These are phyloP conservation scores for Kuraishia ogatae DNA, from an alignment of 805 yeast genomes.

Conservation along the genomic window DNA sequence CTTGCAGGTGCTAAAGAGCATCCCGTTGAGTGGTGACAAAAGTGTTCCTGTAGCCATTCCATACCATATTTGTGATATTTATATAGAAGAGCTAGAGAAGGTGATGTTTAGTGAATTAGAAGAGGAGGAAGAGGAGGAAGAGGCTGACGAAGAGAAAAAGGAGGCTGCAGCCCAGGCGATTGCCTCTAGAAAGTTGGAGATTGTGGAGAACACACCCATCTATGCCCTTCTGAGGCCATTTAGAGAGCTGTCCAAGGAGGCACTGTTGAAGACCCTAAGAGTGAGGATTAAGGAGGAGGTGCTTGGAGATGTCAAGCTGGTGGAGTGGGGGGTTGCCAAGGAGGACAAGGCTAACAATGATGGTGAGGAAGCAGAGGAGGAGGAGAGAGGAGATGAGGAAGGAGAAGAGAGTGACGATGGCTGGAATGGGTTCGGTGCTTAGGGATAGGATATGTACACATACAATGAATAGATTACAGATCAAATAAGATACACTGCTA, in stretches of 20 bases:
- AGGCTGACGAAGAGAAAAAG: conserved; percentile 20
- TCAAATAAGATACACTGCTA: no score
- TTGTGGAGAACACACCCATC: conserved; percentile 43
- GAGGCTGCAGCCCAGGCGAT: neutral
- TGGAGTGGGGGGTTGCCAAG: conserved; percentile 49
- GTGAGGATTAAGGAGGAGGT: conserved; percentile 59
- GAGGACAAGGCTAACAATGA: conserved; percentile 3
- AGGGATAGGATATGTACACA: neutral
- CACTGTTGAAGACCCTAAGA: conserved; percentile 54
- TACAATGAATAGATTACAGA: no score
- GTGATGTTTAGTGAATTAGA: conserved; percentile 44
- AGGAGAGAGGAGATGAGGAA: conserved; percentile 19
- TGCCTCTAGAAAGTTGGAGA: conserved; percentile 17
- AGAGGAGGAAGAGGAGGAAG: conserved; percentile 36
- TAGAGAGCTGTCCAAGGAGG: conserved; percentile 35
- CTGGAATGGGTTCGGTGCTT: neutral
- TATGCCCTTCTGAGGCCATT: conserved; percentile 52
- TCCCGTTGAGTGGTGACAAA: conserved; percentile 49
- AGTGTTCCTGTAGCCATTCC: conserved; percentile 69
- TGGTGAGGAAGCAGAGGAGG: conserved; percentile 10
- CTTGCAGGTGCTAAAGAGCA: conserved; percentile 18
- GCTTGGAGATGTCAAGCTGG: conserved; percentile 52
- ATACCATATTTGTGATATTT: conserved; percentile 77
- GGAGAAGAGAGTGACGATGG: conserved; percentile 20
- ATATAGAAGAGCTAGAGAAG: conserved; percentile 74